phyloP scores from a whole-genome alignment of 78 protist species.

The Protostelium mycophagum region DNA sequence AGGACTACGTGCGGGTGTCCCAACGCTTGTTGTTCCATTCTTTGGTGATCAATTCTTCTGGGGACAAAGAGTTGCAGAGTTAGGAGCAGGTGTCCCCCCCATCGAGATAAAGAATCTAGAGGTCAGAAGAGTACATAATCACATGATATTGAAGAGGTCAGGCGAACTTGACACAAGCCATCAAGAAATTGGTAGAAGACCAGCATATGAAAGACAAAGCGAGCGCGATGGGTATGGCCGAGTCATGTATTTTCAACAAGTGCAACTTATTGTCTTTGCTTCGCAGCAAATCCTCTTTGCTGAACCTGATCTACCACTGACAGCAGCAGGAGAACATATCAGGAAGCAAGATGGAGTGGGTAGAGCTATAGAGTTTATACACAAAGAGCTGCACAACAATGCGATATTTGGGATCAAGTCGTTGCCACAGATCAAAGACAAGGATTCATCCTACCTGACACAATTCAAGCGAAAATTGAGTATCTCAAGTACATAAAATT shows the following conservation, averaged over 20 bases:
- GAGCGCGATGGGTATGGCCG: neutral
- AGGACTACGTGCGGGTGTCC: conserved; percentile 48
- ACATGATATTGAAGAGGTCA: no score
- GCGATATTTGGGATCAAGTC: no score
- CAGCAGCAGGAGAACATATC: neutral
- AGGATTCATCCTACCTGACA: no score
- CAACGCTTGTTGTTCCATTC: conserved; percentile 66
- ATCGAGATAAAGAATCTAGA: neutral
- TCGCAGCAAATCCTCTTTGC: no score
- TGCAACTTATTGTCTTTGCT: no score
- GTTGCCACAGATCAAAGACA: no score
- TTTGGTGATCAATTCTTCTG: conserved; percentile 76
- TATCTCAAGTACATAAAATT: no score
- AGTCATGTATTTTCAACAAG: no score
- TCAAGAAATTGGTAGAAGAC: neutral
- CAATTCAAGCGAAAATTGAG: no score
- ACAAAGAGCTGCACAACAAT: neutral
- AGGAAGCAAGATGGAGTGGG: neutral
- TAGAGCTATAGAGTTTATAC: neutral
- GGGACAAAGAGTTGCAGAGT: conserved; percentile 39
- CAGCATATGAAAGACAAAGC: neutral
- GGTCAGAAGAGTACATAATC: no score
- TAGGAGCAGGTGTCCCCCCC: conserved; percentile 26
- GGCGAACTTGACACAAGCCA: neutral
- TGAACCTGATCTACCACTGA: no score